Conservation (phyloP, 306 rosid genomes). For the Luffa acutangula region DNA sequence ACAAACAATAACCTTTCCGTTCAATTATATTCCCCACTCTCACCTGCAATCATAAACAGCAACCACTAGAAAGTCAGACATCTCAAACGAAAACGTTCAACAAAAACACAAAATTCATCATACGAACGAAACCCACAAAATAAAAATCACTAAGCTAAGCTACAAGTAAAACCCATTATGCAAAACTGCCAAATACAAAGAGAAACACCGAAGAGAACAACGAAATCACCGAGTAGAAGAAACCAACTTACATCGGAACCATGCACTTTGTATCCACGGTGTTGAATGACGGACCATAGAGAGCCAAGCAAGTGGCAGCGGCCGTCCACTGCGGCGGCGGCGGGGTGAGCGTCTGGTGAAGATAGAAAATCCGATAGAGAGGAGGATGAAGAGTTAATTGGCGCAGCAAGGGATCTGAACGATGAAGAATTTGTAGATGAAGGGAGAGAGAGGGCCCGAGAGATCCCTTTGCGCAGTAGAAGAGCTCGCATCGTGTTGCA, state of each 20-base stretch:
- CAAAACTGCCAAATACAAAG: neutral
- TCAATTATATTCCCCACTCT: conserved; percentile 68
- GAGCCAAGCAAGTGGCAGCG: conserved; percentile 14
- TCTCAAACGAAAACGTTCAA: neutral
- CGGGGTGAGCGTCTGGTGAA: conserved; percentile 19
- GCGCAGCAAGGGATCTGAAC: conserved; percentile 18
- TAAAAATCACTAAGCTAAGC: neutral
- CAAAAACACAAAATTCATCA: neutral
- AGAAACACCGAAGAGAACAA: neutral
- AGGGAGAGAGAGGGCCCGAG: conserved; percentile 9
- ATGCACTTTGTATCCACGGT: conserved; percentile 46
- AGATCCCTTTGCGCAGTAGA: conserved; percentile 28
- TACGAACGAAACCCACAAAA: neutral
- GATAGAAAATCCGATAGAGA: conserved; percentile 8
- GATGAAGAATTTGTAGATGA: conserved; percentile 9
- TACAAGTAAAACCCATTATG: neutral
- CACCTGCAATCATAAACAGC: conserved; percentile 33
- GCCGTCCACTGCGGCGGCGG: conserved; percentile 12
- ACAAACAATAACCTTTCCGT: conserved; percentile 44
- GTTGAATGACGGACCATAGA: conserved; percentile 57
- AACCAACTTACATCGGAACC: conserved; percentile 55
- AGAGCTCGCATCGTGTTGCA: conserved; percentile 5
- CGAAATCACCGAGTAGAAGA: neutral
- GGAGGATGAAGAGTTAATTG: conserved; percentile 13
- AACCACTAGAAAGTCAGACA: conserved; percentile 1